phyloP scores from a whole-genome alignment of 805 yeast species.

The Wickerhamiella parazyma region DNA sequence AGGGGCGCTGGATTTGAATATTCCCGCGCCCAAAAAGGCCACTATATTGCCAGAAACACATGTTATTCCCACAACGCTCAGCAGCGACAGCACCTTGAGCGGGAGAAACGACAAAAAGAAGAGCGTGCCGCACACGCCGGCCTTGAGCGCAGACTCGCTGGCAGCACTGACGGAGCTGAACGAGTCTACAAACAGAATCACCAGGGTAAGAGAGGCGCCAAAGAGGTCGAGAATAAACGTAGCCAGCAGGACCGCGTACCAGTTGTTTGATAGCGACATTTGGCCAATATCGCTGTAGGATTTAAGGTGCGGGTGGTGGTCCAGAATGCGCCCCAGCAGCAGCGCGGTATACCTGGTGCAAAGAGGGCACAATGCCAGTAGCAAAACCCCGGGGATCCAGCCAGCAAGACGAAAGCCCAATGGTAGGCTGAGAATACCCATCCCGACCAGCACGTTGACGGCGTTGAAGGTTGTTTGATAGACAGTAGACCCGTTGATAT shows the following conservation, averaged over 20 bases:
- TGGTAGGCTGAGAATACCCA: conserved; percentile 54
- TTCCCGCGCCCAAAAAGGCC: conserved; percentile 48
- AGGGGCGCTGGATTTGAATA: conserved; percentile 45
- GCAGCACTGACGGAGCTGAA: conserved; percentile 43
- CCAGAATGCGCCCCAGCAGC: conserved; percentile 59
- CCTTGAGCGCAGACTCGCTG: conserved; percentile 56
- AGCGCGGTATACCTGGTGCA: conserved; percentile 68
- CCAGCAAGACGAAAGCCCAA: conserved; percentile 53
- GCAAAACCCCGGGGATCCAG: conserved; percentile 43
- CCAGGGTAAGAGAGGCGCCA: conserved; percentile 70
- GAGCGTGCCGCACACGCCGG: background rate
- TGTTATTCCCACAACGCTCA: conserved; percentile 56
- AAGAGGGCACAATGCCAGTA: conserved; percentile 46
- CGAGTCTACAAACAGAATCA: conserved; percentile 77
- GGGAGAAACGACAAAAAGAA: conserved; percentile 48
- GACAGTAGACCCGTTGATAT: conserved; percentile 36
- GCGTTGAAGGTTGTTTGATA: conserved; percentile 59
- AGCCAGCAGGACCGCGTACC: conserved; percentile 61
- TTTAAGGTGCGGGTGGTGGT: conserved; percentile 64
- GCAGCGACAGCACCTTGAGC: conserved; percentile 52
- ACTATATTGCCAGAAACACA: conserved; percentile 54
- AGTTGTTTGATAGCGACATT: conserved; percentile 41
- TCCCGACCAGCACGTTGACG: conserved; percentile 53
- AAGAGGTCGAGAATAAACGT: conserved; percentile 62
- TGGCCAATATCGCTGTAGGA: conserved; percentile 77